Base-by-base conservation (phyloP, 768 basidiomycete genomes). In the Porpolomopsis calyptriformis region DNA sequence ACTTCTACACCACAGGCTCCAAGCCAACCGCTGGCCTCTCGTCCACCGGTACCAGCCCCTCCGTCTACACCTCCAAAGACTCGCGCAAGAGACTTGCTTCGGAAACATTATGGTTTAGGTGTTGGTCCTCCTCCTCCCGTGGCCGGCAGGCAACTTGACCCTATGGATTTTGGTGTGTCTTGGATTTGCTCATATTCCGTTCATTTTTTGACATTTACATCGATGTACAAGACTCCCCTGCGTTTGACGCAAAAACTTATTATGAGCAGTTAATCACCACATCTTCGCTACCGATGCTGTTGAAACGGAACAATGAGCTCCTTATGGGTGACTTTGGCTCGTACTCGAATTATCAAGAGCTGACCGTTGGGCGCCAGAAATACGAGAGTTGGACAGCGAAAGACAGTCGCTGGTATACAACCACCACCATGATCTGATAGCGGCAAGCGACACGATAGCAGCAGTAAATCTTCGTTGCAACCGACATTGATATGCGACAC, bases 391-490 rank as follows among this genome's bases (percentile, higher is more conserved):
- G 11, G 89, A 94, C 47, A 78, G 83, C 56, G 91, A 94, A 56
- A 70, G 88, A 19, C 91, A 96, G 61, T 84, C 85, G 7, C 69
- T 96, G 36, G 91, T 96, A 9, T 96, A 96, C 59, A 91, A 93
- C 55, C 91, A 93, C 57, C 92, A 96, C 56, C 89, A 92, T 49
- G 92, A 96, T 53, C 80, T 96, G 16, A 92, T 96, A 42, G 87
- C 88, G 1, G 92, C 92, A 2, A 89, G 84, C 49, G 87, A 91
- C 55, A 94, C 92, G 7, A 94, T 96, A 52, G 79, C 82, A 49
- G 78, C 82, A 4, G 89, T 91, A 62, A 16, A 80, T 54, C 25
- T n/a, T n/a, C n/a, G n/a, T n/a, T n/a, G n/a, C n/a, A n/a, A 10
- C 46, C 3, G 31, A 14, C 8, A 24, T 12, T 34, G 7, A 20